Evolutionary conservation across 2,329 filamentous ascomycete species (phyloP).

Genomic region (Monosporascus sp.): DNA sequence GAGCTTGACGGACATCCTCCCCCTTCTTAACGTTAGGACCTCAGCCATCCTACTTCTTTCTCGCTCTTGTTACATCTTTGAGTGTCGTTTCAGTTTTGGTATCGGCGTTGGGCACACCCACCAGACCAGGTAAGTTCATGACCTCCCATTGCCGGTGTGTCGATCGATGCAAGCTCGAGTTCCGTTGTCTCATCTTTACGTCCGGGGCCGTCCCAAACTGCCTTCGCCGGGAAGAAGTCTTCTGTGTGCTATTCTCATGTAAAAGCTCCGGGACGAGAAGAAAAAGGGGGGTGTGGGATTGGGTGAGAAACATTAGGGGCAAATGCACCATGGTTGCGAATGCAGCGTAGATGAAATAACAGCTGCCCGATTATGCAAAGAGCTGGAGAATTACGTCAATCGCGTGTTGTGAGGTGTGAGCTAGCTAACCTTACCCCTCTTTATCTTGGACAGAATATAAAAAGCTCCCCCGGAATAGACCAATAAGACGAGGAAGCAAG

Average conservation of each 20-base stretch:
- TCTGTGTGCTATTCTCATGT: slow-evolving; percentile 1
- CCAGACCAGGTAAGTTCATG: slow-evolving; percentile 18
- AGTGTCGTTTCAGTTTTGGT: neutral
- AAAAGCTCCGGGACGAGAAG: too few species aligned
- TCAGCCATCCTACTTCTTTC: neutral
- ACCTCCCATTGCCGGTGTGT: slow-evolving; percentile 13
- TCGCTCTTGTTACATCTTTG: neutral
- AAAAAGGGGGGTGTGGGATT: too few species aligned
- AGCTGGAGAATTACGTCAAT: neutral
- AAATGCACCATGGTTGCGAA: neutral
- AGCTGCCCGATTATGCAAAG: too few species aligned
- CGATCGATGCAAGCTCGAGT: slow-evolving; percentile 4
- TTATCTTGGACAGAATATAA: neutral
- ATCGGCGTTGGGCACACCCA: neutral
- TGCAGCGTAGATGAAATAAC: neutral
- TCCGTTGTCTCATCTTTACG: slow-evolving; percentile 2
- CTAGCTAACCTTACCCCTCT: neutral
- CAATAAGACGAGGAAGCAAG: neutral
- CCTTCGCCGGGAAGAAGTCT: neutral
- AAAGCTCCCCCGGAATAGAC: neutral
- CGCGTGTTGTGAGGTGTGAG: neutral
- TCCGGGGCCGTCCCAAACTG: neutral
- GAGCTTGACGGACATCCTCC: neutral
- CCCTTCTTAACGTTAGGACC: neutral
- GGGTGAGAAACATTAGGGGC: neutral